Base-by-base conservation (phyloP, 1,139 yeast species). In the Geotrichum bryndzae region DNA sequence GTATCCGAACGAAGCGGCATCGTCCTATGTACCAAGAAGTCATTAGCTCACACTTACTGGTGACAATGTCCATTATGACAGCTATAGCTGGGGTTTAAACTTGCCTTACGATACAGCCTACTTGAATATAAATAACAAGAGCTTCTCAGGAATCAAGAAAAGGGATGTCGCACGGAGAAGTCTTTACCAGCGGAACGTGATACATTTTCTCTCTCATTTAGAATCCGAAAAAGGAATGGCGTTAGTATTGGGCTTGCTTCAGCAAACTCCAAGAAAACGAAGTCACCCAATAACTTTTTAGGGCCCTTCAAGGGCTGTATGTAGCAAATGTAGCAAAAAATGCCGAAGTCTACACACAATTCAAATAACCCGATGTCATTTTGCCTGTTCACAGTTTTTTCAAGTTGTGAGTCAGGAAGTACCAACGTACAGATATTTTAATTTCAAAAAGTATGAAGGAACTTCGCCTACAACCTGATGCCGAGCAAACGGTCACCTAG, bases 31-130 rank as follows among this genome's bases (percentile, higher is more conserved):
- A 29, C 33, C 33, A 29, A 56, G 23, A 50, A 50, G 22, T 2
- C n/a, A n/a, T 31, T 11, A 29, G 33, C 33, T 29, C 33, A 15
- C 45, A 27, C 22, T 59, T 3, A 33, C 35, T 45, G 61, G 56
- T 3, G 38, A 56, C 15, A 18, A 55, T 15, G 50, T 55, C 15
- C 54, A 59, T 10, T 59, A 59, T 27, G 57, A 59, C 33, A 51
- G 48, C 23, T 52, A 29, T 41, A 59, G 59, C 46, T 27, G 29
- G 18, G 45, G 46, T 2, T 7, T 52, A 4, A 51, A 46, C 18
- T 51, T 57, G 8, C 61, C 61, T 8, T 56, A 59, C 33, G 61
- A 55, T 38, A 59, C 61, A 2, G 31, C 56, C 46, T 59, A 59
- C 29, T 45, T 59, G 5, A 29, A 22, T 38, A 23, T 59, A 29